A percentile compares a stretch with the other conserved stretches of the same genome.
Conservation (phyloP, 176 grass and related monocot genomes). For the Carex littledalei region DNA sequence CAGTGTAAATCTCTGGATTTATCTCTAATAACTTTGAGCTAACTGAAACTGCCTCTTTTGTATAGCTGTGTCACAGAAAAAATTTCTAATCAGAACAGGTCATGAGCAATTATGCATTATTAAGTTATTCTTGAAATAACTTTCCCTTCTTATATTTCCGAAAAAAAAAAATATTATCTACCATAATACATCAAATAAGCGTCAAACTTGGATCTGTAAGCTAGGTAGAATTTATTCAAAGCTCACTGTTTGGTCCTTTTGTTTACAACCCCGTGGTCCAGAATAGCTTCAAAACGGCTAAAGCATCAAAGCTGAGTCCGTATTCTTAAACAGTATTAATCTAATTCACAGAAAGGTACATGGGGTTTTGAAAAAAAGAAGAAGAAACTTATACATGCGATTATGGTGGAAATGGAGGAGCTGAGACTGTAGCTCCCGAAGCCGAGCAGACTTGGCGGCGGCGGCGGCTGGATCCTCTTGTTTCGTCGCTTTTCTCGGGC, state of each 20-base stretch:
- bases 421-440: constrained; percentile 59
- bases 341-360: neutral
- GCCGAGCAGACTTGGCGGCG: constrained; percentile 54
- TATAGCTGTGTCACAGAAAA: constrained; percentile 39
- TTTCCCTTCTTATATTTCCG: neutral
- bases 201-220: neutral
- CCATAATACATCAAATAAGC: neutral
- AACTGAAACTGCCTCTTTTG: constrained; percentile 57
- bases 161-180: neutral
- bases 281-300: neutral
- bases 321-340: neutral
- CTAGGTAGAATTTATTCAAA: neutral
- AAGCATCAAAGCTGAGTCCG: neutral
- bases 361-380: neutral
- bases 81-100: neutral
- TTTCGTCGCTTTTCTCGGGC: constrained; percentile 47
- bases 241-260: neutral
- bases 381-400: constrained; percentile 42
- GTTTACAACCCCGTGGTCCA: neutral
- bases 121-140: neutral
- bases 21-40: constrained; percentile 87
- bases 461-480: constrained; percentile 47
- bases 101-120: neutral
- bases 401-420: constrained; percentile 61
- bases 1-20: constrained; percentile 82